Percentiles rank a stretch among this genome's conserved stretches.
Conservation (phyloP, 1,139 yeast genomes). For the Pichia terricola region DNA sequence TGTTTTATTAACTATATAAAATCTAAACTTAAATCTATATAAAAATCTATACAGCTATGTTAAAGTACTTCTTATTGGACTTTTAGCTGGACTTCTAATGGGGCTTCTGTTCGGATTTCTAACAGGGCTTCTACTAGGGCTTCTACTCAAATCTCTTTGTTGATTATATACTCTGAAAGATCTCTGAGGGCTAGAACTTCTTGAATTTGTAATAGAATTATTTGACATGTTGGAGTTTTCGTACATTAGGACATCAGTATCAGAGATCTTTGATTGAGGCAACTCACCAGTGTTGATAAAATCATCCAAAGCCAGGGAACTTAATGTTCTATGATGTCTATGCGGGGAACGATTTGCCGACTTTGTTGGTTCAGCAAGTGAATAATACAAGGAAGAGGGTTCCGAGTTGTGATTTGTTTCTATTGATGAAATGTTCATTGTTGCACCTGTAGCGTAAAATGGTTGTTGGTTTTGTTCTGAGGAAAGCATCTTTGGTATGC, state of each 20-base stretch:
- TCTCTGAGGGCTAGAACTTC: constrained; percentile 8
- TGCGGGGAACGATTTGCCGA: constrained; percentile 10
- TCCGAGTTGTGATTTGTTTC: neutral
- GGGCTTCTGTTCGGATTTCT: constrained; percentile 10
- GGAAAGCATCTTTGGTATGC: no score
- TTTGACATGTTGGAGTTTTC: no score
- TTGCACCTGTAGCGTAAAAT: constrained; percentile 1
- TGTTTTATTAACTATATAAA: no score
- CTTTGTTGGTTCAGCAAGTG: constrained; percentile 11
- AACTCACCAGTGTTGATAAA: constrained; percentile 22
- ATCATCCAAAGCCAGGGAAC: constrained; percentile 20
- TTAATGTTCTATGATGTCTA: constrained; percentile 17
- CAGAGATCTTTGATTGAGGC: constrained; percentile 6
- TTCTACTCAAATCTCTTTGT: neutral
- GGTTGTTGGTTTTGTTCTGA: neutral
- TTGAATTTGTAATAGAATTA: neutral
- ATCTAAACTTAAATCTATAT: no score
- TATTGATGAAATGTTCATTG: neutral
- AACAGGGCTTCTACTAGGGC: constrained; percentile 7
- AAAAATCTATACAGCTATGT: no score
- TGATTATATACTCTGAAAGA: constrained; percentile 2
- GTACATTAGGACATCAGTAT: no score
- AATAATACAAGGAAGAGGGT: constrained; percentile 3
- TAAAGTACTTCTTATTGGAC: neutral
- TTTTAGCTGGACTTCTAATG: neutral